Base-by-base conservation (phyloP, 148 eudicot genomes). In the Linanthus parryae region DNA sequence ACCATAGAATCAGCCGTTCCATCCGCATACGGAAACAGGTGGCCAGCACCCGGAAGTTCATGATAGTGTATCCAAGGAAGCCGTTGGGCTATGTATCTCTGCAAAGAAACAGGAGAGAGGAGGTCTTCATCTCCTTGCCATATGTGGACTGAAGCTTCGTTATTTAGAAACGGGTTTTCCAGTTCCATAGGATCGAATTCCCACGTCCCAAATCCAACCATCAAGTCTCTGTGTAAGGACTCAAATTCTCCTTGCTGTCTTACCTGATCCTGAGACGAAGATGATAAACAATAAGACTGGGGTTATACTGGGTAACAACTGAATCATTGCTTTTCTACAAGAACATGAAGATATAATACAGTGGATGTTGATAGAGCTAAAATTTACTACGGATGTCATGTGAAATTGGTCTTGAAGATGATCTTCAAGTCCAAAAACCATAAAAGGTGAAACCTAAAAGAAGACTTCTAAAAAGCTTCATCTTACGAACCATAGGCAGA, bases 61-160 rank as follows among this genome's bases (percentile, higher is more conserved):
- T 89, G 88, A 28, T 80, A 89, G 0, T 64, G 52, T 31, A 89
- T 69, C 97, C 97, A 89, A n/a, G 88, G 80, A 1, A 77, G 78
- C 26, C 27, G 57, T 38, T 78, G 58, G 34, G 65, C 79, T 19
- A 84, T 82, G 64, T 66, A 76, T 19, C 79, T 75, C 49, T 89
- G 87, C 44, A 80, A 49, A 7, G 49, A 38, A 15, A 54, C 80
- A 4, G 85, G 83, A 19, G 76, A 79, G 3, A 85, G 44, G 6
- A 8, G 17, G 34, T 89, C 95, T 37, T 89, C 90, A 29, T 82
- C 85, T 21, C 97, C 97, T 16, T 82, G 90, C 97, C 97, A 89
- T 14, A 89, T 31, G 57, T 82, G 85, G 55, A 89, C 91, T 0
- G 72, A 66, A 18, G 77, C 91, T 52, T 77, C 81, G n/a, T 63